Conservation (phyloP, 75 land plant genomes). For the Selaginella moellendorffii region DNA sequence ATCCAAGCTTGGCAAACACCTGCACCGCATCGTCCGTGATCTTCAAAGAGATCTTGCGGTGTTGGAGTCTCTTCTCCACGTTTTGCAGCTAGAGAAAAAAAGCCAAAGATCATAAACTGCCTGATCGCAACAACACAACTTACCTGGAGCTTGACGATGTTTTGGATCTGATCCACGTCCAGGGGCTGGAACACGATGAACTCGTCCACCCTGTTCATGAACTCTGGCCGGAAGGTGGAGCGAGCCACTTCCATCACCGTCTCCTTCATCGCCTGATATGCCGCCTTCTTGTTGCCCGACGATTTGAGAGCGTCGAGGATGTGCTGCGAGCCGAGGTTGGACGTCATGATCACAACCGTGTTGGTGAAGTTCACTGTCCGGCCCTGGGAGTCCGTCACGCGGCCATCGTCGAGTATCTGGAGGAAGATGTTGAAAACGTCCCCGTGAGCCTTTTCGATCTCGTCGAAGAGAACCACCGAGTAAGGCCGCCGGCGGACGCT, state of each 20-base stretch:
- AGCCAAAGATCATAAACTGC: background rate
- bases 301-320: background rate
- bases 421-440: conserved; percentile 10
- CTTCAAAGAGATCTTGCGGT: conserved; percentile 5
- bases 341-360: background rate
- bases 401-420: conserved; percentile 3
- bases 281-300: conserved; percentile 14
- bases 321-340: background rate
- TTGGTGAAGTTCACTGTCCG: conserved; percentile 2
- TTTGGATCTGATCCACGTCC: conserved; percentile 42
- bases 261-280: conserved; percentile 51
- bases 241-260: conserved; percentile 60
- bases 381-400: conserved; percentile 1
- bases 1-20: background rate
- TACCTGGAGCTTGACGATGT: conserved; percentile 65
- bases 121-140: background rate
- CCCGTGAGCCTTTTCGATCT: conserved; percentile 9
- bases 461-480: conserved; percentile 4
- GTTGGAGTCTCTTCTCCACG: background rate
- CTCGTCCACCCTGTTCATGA: conserved; percentile 83
- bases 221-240: conserved; percentile 64
- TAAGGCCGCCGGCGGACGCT: background rate
- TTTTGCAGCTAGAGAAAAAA: background rate
- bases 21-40: background rate
- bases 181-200: conserved; percentile 74